Evolutionary conservation across 164 flowering plant genomes (phyloP), one percentile per base, ranked within the genome.

Genomic region (Chimonanthus salicifolius): DNA sequence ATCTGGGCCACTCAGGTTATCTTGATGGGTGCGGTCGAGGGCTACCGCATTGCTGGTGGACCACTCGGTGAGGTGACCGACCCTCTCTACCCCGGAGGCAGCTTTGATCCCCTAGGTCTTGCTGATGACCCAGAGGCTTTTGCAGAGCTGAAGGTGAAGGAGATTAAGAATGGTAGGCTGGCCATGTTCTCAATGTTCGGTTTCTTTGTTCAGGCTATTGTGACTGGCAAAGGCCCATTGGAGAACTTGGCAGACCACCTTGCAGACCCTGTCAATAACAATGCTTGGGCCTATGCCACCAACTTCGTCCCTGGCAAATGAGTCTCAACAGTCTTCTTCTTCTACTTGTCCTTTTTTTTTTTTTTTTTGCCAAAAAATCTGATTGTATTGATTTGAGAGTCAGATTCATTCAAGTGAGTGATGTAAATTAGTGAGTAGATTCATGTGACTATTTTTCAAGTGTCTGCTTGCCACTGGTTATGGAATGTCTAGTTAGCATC

Each of bases 131-230:
- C 82, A 1, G 84, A 82, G 69, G 84, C 84, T 4, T 82, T 83
- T 11, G 83, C 85, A 0, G 83, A 78, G 80, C 72, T 78, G 11
- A 72, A 72, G 51, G 74, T 72, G 68, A 72, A 72, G 83, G 83
- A 80, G 76, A 63, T 82, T 78, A 83, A 80, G 85, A 80, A 83
- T 50, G 85, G 83, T 2, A 76, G 83, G 60, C 68, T 80, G 74
- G 84, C 84, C 58, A 83, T 81, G 84, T 83, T 81, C 74, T 81
- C 84, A 18, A 81, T 79, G 84, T 83, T 81, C 46, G 84, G 84
- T 64, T 83, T 70, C 72, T 70, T 70, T 16, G 72, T 70, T 33
- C 72, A 70, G 62, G 72, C 72, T 44, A 70, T 70, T 21, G 72
- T 70, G 60, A 70, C 72, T 1, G 72, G 72, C 3, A 70, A 70